Percentiles rank a stretch among this genome's conserved stretches.
Evolutionary conservation across 2,329 filamentous ascomycete genomes (phyloP).

Genomic region (Furcasterigmium sp.): DNA sequence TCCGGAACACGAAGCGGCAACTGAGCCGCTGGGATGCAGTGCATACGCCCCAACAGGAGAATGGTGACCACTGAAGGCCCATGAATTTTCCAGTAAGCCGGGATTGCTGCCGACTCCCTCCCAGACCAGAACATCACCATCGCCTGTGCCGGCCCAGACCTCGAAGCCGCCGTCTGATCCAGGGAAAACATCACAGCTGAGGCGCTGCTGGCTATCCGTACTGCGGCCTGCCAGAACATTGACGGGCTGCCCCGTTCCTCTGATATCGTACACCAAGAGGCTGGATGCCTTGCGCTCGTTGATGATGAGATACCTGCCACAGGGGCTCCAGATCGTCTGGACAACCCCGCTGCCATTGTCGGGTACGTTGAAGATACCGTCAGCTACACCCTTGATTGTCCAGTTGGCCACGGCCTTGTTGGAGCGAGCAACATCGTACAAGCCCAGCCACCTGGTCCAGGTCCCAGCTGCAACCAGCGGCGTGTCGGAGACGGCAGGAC

Average conservation of each 20-base stretch:
- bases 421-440: slow-evolving; percentile 55
- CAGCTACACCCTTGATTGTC: slow-evolving; percentile 52
- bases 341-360: slow-evolving; percentile 58
- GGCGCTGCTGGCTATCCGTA: slow-evolving; percentile 48
- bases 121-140: slow-evolving; percentile 53
- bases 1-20: slow-evolving; percentile 51
- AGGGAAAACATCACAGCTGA: slow-evolving; percentile 50
- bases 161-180: slow-evolving; percentile 43
- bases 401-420: slow-evolving; percentile 53
- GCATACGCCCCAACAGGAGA: slow-evolving; percentile 44
- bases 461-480: slow-evolving; percentile 55
- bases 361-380: slow-evolving; percentile 23
- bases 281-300: slow-evolving; percentile 53
- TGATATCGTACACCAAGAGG: slow-evolving; percentile 58
- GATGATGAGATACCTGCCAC: slow-evolving; percentile 57
- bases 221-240: slow-evolving; percentile 45
- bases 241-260: slow-evolving; percentile 52
- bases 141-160: slow-evolving; percentile 55
- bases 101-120: slow-evolving; percentile 45
- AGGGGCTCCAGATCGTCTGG: slow-evolving; percentile 57
- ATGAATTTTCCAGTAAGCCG: slow-evolving; percentile 38
- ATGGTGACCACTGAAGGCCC: slow-evolving; percentile 44
- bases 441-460: slow-evolving; percentile 56
- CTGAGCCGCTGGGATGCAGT: slow-evolving; percentile 49
- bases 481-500: slow-evolving; percentile 21